These are phyloP conservation scores for Saposhnikovia divaricata DNA, from an alignment of 129 eudicot genomes.

Conservation along the genomic window DNA sequence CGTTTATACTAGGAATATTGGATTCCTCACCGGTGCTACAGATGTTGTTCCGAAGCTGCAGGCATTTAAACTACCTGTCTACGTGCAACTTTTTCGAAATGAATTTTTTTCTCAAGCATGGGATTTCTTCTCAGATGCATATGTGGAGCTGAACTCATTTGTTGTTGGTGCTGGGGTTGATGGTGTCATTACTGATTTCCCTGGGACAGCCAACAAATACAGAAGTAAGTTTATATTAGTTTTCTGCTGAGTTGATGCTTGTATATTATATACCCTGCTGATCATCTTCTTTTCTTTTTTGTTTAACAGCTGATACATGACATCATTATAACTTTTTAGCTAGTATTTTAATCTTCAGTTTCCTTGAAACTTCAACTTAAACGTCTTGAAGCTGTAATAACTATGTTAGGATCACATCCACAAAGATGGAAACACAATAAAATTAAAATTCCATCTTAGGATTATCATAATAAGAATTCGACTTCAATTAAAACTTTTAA, in stretches of 20 bases:
- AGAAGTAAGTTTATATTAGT: slow-evolving; percentile 27
- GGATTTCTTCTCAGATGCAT: slow-evolving; percentile 86
- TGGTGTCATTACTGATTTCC: slow-evolving; percentile 78
- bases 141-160: slow-evolving; percentile 49
- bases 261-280: not conserved
- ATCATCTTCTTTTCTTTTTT: not conserved
- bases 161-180: slow-evolving; percentile 23
- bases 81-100: slow-evolving; percentile 46
- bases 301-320: not conserved
- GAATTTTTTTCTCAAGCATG: slow-evolving; percentile 73
- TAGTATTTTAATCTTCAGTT: not conserved
- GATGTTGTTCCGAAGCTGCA: slow-evolving; percentile 55
- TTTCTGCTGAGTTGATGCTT: not conserved
- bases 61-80: slow-evolving; percentile 52
- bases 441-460: too few species aligned
- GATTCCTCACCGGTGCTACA: slow-evolving; percentile 44
- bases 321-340: not conserved
- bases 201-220: slow-evolving; percentile 64
- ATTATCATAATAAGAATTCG: not conserved
- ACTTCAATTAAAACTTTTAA: not conserved
- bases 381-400: not conserved
- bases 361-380: not conserved
- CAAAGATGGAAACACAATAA: not conserved
- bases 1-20: slow-evolving; percentile 30
- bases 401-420: not conserved